Evolutionary conservation across 2,329 filamentous ascomycete genomes (phyloP).

Genomic region (Cryphonectria nitschkei): DNA sequence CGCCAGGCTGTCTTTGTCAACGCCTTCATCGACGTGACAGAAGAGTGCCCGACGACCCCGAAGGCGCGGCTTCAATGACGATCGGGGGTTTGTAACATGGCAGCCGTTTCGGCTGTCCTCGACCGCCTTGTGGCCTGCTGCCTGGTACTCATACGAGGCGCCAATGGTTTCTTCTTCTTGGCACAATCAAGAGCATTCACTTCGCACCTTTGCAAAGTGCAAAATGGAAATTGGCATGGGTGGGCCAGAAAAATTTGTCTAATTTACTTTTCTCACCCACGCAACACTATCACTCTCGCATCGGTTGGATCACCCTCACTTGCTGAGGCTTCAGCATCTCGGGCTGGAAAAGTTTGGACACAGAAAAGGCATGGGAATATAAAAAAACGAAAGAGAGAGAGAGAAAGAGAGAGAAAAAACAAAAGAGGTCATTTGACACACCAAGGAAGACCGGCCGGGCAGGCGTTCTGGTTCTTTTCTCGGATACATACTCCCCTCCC

Average conservation of each 20-base stretch:
- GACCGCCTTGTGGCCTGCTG: background rate
- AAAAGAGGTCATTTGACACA: slow-evolving; percentile 3
- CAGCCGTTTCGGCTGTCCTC: background rate
- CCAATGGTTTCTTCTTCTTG: background rate
- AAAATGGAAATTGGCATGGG: background rate
- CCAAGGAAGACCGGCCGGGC: slow-evolving; percentile 7
- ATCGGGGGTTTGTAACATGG: background rate
- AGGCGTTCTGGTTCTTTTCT: slow-evolving; percentile 9
- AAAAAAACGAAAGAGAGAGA: background rate
- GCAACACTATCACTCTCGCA: background rate
- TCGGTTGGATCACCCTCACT: background rate
- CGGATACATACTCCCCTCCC: background rate
- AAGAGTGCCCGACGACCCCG: background rate
- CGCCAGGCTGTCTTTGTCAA: background rate
- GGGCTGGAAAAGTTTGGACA: slow-evolving; percentile 3
- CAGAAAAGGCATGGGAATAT: slow-evolving; percentile 3
- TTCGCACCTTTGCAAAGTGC: background rate
- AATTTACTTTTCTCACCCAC: background rate
- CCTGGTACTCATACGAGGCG: background rate
- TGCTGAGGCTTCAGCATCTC: background rate
- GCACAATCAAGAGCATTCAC: background rate
- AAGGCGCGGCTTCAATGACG: background rate
- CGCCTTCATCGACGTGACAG: background rate
- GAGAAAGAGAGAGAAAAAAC: background rate
- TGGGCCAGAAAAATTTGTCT: no score